Conservation (phyloP, 371 early-diverging fungal genomes). For the Coemansia sp. region DNA sequence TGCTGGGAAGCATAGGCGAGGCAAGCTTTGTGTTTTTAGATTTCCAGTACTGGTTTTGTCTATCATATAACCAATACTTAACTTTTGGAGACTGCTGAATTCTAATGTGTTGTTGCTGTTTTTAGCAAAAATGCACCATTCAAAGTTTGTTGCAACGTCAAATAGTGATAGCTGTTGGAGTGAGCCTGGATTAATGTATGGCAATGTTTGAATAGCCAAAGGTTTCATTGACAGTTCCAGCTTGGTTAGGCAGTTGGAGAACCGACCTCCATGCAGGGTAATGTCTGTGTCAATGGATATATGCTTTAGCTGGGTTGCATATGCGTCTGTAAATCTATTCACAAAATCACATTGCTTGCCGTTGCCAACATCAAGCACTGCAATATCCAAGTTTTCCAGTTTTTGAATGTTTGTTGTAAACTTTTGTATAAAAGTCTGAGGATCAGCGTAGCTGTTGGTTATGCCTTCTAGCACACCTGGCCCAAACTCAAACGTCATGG, state of each 20-base stretch:
- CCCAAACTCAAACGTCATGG: conserved; percentile 1
- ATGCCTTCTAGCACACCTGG: background rate
- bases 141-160: conserved; percentile 13
- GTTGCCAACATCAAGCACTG: background rate
- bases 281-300: conserved; percentile 2
- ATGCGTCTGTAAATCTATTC: background rate
- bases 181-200: background rate
- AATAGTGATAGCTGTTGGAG: conserved; percentile 11
- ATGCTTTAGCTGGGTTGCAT: background rate
- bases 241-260: conserved; percentile 1
- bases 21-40: background rate
- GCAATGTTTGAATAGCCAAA: conserved; percentile 4
- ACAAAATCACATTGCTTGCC: background rate
- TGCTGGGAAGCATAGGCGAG: background rate
- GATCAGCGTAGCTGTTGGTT: background rate
- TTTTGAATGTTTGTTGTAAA: background rate
- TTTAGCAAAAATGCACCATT: conserved; percentile 6
- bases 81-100: background rate
- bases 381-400: background rate
- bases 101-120: background rate
- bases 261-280: background rate
- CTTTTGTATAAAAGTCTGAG: background rate
- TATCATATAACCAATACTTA: conserved; percentile 5
- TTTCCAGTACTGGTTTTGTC: background rate
- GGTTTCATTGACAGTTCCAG: conserved; percentile 8